Base-by-base conservation (phyloP, 1,284 basidiomycete species). In the Heliocybe sulcata region DNA sequence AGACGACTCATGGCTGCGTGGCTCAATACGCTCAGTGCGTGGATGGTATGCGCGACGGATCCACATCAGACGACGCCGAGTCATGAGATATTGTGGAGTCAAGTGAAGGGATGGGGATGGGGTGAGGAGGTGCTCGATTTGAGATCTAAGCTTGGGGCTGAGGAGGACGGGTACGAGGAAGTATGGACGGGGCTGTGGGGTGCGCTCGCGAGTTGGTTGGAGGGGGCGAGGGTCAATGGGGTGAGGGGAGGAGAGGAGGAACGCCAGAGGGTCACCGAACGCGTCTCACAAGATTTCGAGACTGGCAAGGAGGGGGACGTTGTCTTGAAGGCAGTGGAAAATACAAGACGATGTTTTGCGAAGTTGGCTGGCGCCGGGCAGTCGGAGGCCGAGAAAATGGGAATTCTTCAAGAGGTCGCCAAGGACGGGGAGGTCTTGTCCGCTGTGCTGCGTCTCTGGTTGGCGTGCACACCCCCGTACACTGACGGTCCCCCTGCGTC, bases 21-120 rank as follows among this genome's bases (percentile, higher is more conserved):
- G 80, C 70, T 71, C 12, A 67, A 65, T 45, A 67, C 92, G 2
- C 62, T 92, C 1, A 79, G 82, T 54, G 72, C 77, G 0, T 98
- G 94, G 94, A 87, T 77, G 6, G 75, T 82, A 1, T 95, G 92
- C 61, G 91, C 94, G 0, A 79, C 83, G 20, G 90, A 98, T 65
- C 94, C 95, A 1, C 95, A 98, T 67, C 76, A 80, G 56, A 95
- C 93, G 6, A 87, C 84, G 6, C 92, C 91, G 0, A 77, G 77
- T 16, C 94, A 98, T 67, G 92, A 93, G 57, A 83, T 98, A 49
- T 74, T 90, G 2, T 98, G 94, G 95, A 92, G 86, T 54, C 92
- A 94, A 63, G 75, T 95, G 3, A 71, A 73, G 14, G 84, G 81
- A 1, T 87, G 88, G 79, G 81, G 78, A 0, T 96, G 92, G 92